Evolutionary conservation across 139 green algal genomes (phyloP).

Genomic region (Ostreobium quekettii): DNA sequence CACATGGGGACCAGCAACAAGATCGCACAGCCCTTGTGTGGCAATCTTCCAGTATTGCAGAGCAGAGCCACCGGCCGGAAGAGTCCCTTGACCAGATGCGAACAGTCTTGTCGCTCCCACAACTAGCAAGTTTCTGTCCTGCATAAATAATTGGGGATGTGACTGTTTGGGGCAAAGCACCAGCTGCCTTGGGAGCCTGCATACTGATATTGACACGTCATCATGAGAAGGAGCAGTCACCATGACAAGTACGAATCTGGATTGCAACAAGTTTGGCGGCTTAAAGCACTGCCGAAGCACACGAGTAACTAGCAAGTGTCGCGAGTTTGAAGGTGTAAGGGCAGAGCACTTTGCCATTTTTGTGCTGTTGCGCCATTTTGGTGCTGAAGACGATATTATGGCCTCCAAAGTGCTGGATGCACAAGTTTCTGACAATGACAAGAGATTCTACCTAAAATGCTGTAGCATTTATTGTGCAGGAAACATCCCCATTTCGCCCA

Average conservation of each 20-base stretch:
- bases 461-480: no score
- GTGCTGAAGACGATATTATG: no score
- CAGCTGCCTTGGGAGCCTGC: not conserved
- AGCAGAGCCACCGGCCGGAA: slow-evolving; percentile 47
- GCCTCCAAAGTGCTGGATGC: no score
- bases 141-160: not conserved
- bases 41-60: slow-evolving; percentile 67
- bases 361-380: no score
- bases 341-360: no score
- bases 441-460: no score
- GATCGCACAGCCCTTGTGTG: slow-evolving; percentile 71
- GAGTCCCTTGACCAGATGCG: slow-evolving; percentile 60
- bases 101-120: slow-evolving; percentile 81
- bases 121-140: slow-evolving; percentile 77
- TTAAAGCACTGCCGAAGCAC: not conserved
- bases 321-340: no score
- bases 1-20: slow-evolving; percentile 72
- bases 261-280: not conserved
- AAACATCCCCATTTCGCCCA: no score
- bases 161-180: not conserved
- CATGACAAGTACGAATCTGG: not conserved
- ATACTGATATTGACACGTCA: not conserved
- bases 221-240: not conserved
- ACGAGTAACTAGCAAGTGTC: not conserved
- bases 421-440: no score